Conservation (phyloP, 2,329 filamentous ascomycete species). For the Neofusicoccum parvum region DNA sequence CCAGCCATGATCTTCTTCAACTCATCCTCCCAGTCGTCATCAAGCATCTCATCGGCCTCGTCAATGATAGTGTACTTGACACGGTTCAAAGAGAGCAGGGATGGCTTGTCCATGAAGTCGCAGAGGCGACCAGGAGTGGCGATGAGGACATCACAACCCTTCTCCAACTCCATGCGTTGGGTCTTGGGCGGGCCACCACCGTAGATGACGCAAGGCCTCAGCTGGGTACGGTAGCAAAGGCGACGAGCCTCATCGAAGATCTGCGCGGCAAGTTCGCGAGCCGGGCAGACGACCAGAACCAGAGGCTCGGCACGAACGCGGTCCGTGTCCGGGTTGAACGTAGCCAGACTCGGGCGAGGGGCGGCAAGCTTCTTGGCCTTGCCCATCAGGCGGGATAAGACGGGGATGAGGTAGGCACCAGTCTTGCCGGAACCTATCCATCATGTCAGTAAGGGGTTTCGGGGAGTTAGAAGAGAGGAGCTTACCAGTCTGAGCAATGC, state of each 20-base stretch:
- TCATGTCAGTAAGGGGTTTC: neutral
- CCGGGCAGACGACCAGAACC: constrained; percentile 82
- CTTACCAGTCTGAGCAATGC: constrained; percentile 88
- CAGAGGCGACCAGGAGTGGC: constrained; percentile 83
- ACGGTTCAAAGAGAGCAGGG: constrained; percentile 71
- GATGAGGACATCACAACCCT: constrained; percentile 87
- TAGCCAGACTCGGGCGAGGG: constrained; percentile 67
- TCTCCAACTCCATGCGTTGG: constrained; percentile 72
- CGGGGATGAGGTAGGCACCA: constrained; percentile 85
- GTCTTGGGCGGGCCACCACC: constrained; percentile 74
- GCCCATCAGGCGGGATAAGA: constrained; percentile 89
- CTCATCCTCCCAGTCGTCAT: constrained; percentile 75
- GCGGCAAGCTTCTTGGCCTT: constrained; percentile 89
- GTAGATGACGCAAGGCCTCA: constrained; percentile 87
- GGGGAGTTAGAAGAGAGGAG: constrained; percentile 22
- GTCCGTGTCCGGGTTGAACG: constrained; percentile 54
- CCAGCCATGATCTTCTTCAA: constrained; percentile 76
- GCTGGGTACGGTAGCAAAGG: constrained; percentile 91
- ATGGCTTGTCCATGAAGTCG: constrained; percentile 76
- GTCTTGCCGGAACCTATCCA: constrained; percentile 91
- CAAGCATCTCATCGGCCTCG: constrained; percentile 91
- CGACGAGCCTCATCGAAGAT: constrained; percentile 94
- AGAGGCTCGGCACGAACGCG: constrained; percentile 78
- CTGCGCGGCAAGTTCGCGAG: constrained; percentile 87
- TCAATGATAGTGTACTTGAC: constrained; percentile 81